phyloP scores from a whole-genome alignment of 306 rosid species.

The Castanea sativa region DNA sequence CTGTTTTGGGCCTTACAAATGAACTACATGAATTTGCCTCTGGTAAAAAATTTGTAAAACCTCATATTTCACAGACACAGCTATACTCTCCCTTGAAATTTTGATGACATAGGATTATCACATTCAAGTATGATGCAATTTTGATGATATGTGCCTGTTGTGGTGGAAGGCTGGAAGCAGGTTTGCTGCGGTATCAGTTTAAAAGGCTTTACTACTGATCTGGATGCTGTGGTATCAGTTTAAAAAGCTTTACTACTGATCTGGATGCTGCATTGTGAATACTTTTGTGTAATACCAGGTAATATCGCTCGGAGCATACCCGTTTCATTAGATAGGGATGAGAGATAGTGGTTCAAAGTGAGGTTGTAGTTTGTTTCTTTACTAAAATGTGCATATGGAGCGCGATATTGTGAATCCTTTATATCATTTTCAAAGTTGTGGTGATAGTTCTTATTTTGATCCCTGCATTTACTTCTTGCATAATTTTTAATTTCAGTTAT shows the following conservation, averaged over 20 bases:
- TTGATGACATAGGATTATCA: conserved; percentile 4
- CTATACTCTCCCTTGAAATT: conserved; percentile 10
- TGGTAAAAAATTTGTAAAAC: conserved; percentile 1
- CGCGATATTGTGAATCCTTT: not conserved
- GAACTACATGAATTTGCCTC: not conserved
- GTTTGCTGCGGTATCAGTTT: conserved; percentile 3
- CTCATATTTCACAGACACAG: conserved; percentile 11
- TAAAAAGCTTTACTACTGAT: conserved; percentile 7
- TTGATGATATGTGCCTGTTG: conserved; percentile 7
- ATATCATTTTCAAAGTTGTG: not conserved
- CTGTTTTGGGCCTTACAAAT: conserved; percentile 23
- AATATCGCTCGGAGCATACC: not conserved
- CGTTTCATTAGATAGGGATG: conserved; percentile 8
- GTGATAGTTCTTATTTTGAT: not conserved
- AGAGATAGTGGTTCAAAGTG: not conserved
- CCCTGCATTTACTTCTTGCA: not conserved
- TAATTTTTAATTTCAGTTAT: not conserved
- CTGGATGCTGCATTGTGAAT: conserved; percentile 30
- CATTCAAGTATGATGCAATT: conserved; percentile 16
- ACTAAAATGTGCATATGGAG: conserved; percentile 8
- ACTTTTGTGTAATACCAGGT: conserved; percentile 29
- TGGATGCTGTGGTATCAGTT: conserved; percentile 19
- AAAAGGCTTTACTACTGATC: not conserved
- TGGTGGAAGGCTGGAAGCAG: conserved; percentile 31
- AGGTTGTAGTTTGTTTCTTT: not conserved